Base-by-base conservation (phyloP, 139 green algal species). In the Chlorella ohadii region DNA sequence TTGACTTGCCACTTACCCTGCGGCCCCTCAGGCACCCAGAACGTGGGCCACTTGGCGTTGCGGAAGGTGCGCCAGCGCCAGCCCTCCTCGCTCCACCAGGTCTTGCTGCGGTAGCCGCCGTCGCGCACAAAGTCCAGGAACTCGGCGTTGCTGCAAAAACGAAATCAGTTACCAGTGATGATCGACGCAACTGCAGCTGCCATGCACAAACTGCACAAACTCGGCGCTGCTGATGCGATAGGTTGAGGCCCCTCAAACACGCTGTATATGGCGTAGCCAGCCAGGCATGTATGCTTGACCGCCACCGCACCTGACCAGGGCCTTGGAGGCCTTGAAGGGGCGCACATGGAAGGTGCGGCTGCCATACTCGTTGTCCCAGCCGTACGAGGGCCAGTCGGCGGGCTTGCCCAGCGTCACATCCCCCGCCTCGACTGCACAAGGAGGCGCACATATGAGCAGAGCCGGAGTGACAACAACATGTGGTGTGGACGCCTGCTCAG, bases 321-420 rank as follows among this genome's bases (percentile, higher is more conserved):
- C 57, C 44, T 77, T 77, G 68, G 47, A 81, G 36, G 80, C 88
- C 27, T 44, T 73, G 83, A 94, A 94, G 1, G 39, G 12, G 17
- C 63, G 56, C 38, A 95, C 90, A 17, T 87, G 5, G 34, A 91
- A 86, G 31, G 75, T 22, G 36, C 81, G 80, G 55, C 44, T 20
- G 85, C 94, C 94, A 72, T 96, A 97, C 88, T 96, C 94, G 78
- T 95, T 96, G 88, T 97, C 94, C 90, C 90, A 97, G 38, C 93
- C 94, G 82, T 94, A 97, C 34, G 81, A 90, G 56, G 94, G 94
- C 82, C 87, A 96, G 85, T 91, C 90, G 16, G 85, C 59, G 31
- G 93, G 85, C 93, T 96, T 96, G 79, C 93, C 93, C 57, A 87
- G 76, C 12, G 66, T 87, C 51, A 83, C 81, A 12, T 81, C 70